These are phyloP conservation scores for Babesia ovata DNA, from an alignment of 169 alveolate genomes.

Conservation along the genomic window DNA sequence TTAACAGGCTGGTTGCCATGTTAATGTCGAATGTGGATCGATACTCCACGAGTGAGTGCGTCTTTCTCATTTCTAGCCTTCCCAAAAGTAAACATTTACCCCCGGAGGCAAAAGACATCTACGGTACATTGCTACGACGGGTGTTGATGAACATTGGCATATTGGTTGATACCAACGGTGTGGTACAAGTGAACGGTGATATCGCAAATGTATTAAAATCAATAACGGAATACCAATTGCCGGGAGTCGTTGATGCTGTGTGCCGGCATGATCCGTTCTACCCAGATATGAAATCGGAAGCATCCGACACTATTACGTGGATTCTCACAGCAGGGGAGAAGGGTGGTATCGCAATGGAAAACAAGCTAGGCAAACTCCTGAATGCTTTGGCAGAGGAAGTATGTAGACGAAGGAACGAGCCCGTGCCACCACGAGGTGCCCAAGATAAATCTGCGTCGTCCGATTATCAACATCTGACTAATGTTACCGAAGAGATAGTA, in stretches of 20 bases:
- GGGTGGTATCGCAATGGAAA: not conserved
- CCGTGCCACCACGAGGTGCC: no score
- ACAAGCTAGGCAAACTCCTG: not conserved
- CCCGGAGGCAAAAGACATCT: not conserved
- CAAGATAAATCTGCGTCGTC: no score
- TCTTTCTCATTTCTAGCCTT: conserved; percentile 1
- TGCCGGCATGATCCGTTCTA: conserved; percentile 3
- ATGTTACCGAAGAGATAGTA: not conserved
- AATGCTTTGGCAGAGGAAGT: not conserved
- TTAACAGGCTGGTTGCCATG: not conserved
- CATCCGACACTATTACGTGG: not conserved
- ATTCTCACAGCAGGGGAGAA: not conserved
- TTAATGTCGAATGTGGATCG: not conserved
- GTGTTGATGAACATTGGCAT: not conserved
- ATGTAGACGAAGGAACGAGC: not conserved
- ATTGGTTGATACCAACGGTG: not conserved
- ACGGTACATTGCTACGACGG: not conserved
- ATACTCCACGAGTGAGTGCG: conserved; percentile 7
- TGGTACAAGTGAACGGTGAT: not conserved
- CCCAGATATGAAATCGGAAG: not conserved
- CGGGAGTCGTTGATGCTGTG: not conserved
- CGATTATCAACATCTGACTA: no score
- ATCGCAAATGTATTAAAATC: not conserved
- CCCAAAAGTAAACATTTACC: not conserved
- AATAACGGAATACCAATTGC: not conserved